A percentile compares a stretch with the other conserved stretches of the same genome.
Evolutionary conservation across 1,139 yeast species (phyloP).

Genomic region (Debaryomyces singareniensis): DNA sequence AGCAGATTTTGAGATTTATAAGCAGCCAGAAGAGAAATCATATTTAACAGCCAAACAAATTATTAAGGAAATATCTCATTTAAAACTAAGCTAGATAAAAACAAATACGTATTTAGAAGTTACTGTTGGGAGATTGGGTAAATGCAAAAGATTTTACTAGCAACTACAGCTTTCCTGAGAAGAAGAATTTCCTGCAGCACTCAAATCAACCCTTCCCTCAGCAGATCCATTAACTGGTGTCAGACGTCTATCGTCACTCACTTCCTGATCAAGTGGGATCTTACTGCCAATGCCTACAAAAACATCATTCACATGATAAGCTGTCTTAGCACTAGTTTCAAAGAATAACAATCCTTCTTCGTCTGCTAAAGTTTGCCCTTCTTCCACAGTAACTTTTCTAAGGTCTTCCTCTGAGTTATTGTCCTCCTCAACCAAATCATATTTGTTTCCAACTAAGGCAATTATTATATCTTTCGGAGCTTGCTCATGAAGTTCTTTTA

Average conservation of each 20-base stretch:
- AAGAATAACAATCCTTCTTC: slow-evolving; percentile 78
- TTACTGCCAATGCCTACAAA: slow-evolving; percentile 81
- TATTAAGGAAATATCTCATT: too few relatives aligned
- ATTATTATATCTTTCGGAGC: slow-evolving; percentile 87
- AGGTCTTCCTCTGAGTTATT: slow-evolving; percentile 22
- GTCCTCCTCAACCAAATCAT: slow-evolving; percentile 52
- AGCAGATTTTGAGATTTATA: too few relatives aligned
- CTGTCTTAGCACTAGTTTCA: slow-evolving; percentile 93
- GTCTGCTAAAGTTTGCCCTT: slow-evolving; percentile 66
- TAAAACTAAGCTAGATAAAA: too few relatives aligned
- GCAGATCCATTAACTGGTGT: slow-evolving; percentile 6
- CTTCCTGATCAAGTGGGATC: slow-evolving; percentile 45
- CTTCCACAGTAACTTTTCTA: slow-evolving; percentile 82
- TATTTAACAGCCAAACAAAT: too few relatives aligned
- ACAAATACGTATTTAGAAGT: too few relatives aligned
- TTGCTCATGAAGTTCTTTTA: slow-evolving; percentile 91
- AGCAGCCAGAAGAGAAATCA: too few relatives aligned
- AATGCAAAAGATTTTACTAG: slow-evolving; percentile 4
- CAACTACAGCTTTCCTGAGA: slow-evolving; percentile 10
- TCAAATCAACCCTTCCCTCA: slow-evolving; percentile 24
- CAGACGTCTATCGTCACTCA: slow-evolving; percentile 4
- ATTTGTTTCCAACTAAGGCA: slow-evolving; percentile 91
- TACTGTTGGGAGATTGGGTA: too few relatives aligned
- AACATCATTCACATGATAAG: slow-evolving; percentile 72
- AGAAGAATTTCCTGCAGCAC: slow-evolving; percentile 7